Evolutionary conservation across 2,329 filamentous ascomycete species (phyloP), one percentile per base, ranked within the genome.

Genomic region (Diaporthe longicolla): DNA sequence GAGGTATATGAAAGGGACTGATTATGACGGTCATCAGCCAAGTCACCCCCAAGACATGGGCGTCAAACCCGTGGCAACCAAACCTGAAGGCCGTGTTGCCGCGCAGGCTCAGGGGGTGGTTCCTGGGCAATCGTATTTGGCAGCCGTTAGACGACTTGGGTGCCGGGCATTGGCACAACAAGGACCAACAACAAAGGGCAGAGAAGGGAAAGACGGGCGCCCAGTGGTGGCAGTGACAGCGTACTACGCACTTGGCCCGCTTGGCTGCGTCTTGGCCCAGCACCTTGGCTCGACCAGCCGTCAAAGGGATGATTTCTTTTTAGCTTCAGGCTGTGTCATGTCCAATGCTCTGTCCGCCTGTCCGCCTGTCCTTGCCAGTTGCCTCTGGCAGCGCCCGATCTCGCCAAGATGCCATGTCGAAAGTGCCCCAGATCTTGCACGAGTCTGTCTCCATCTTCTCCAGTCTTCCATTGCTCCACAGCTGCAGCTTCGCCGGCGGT

Each of bases 231-330:
- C 32, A 66, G 57, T 48, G 48, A 72, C 59, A 50, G 50, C 68
- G 69, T 55, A 45, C 40, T 66, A 65, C 48, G 43, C 61, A 52
- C 73, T 72, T 74, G 73, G 73, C 73, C 69, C 37, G 73, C 73
- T 74, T 74, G 73, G 73, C 73, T 48, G 40, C 43, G 63, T 35
- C 73, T 74, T 74, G 73, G 73, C 73, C 45, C 24, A 58, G 43
- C 71, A 45, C 32, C 57, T 58, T 71, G 52, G 37, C 35, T 59
- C 43, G 43, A 32, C 48, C 15, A 72, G 57, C 70, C 57, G 40
- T 54, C 35, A 40, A 72, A 52, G 70, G 50, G 43, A 58, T 24
- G 61, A 69, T 55, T 58, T 69, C 48, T 48, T 57, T 68, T 68
- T 55, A 69, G 52, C 21, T 50, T 35, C 58, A 13, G 48, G 40